Percentiles rank a stretch among this genome's conserved stretches.
These are phyloP conservation scores for Pestalotiopsis sp. DNA, from an alignment of 2,329 filamentous ascomycete species.

Conservation along the genomic window DNA sequence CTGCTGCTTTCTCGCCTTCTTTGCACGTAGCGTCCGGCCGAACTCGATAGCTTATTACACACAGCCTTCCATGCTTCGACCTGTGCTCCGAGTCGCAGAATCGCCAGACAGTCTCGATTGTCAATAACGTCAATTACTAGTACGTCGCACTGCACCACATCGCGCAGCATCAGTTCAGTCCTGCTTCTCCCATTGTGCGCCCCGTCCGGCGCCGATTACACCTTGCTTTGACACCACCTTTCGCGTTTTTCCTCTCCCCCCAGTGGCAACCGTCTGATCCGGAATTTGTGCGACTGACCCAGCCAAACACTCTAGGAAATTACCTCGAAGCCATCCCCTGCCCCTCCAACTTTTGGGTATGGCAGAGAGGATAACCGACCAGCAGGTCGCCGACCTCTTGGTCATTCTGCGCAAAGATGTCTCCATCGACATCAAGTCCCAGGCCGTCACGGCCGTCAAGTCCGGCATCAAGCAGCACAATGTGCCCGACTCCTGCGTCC, in stretches of 20 bases:
- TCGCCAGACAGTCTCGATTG: conserved; percentile 2
- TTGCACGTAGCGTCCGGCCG: background rate
- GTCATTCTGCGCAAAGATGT: conserved; percentile 62
- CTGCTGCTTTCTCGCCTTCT: background rate
- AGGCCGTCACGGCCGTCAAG: conserved; percentile 75
- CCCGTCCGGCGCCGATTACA: too few species aligned
- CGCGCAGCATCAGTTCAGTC: background rate
- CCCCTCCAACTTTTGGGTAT: conserved; percentile 32
- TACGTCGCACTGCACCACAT: conserved; percentile 2
- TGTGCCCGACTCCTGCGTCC: conserved; percentile 74
- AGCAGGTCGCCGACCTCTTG: conserved; percentile 58
- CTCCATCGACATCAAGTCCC: conserved; percentile 70
- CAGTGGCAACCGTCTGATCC: conserved; percentile 24
- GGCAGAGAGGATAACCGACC: conserved; percentile 61
- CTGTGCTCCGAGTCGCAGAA: conserved; percentile 1
- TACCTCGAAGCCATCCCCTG: background rate
- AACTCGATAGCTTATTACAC: background rate
- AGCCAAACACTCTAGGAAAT: background rate
- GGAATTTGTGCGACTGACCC: background rate
- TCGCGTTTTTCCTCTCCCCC: conserved; percentile 17
- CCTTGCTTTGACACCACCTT: conserved; percentile 3
- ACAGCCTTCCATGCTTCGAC: conserved; percentile 5
- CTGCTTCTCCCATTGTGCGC: background rate
- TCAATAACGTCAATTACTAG: background rate
- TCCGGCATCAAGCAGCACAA: conserved; percentile 91